Evolutionary conservation across 805 yeast genomes (phyloP).

Genomic region (Wickerhamomyces chaumierensis): DNA sequence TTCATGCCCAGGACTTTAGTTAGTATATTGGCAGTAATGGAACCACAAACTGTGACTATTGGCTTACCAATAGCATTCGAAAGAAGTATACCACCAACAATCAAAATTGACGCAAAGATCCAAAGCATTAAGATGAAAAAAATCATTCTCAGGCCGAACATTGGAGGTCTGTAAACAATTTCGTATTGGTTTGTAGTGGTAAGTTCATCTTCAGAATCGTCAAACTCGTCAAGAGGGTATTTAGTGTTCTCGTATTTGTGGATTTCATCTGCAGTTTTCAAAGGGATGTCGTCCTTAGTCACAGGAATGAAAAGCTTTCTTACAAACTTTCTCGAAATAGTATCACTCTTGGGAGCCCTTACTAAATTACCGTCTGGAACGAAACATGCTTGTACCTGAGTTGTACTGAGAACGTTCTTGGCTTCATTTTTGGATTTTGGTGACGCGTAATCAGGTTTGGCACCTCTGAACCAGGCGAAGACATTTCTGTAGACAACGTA

Average conservation of each 20-base stretch:
- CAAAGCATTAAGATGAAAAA: conserved; percentile 28
- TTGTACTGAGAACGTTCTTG: conserved; percentile 26
- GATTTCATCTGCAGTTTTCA: conserved; percentile 23
- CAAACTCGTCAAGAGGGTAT: conserved; percentile 26
- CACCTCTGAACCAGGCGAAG: conserved; percentile 29
- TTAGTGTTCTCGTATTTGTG: conserved; percentile 11
- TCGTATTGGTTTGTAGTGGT: conserved; percentile 38
- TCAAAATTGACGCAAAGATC: conserved; percentile 30
- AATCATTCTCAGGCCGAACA: conserved; percentile 49
- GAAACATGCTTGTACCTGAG: conserved; percentile 40
- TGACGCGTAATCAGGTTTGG: conserved; percentile 40
- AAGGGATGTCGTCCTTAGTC: conserved; percentile 60
- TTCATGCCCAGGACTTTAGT: too few species aligned
- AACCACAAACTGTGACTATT: background rate
- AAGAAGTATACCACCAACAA: conserved; percentile 13
- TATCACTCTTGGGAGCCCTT: conserved; percentile 81
- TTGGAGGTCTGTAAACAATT: conserved; percentile 82
- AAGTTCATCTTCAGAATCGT: conserved; percentile 29
- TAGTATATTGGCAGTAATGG: background rate
- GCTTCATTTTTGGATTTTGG: conserved; percentile 47
- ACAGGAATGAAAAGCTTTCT: conserved; percentile 71
- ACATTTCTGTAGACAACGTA: conserved; percentile 42
- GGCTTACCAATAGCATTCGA: conserved; percentile 21
- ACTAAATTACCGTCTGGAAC: conserved; percentile 75
- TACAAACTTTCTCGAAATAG: conserved; percentile 52